Base-by-base conservation (phyloP, 805 yeast genomes). In the Maudiozyma turicensis region DNA sequence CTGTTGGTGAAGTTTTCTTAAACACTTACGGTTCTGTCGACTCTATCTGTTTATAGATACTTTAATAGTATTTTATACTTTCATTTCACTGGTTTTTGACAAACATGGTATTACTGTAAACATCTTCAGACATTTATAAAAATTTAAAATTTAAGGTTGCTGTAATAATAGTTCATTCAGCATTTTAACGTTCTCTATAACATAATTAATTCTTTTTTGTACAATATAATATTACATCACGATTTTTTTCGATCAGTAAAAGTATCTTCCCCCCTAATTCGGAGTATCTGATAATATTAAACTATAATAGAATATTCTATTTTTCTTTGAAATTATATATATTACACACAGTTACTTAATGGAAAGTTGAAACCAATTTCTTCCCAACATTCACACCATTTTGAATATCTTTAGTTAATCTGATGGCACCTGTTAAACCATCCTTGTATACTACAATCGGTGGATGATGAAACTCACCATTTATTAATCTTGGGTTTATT, bases 391-490 rank as follows among this genome's bases (percentile, higher is more conserved):
- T 59, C 42, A 54, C 58, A 32, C 63, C 63, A 13, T 48, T 32
- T 48, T 58, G 54, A 28, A 60, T 52, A 44, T 53, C 57, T 5
- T 53, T 55, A 14, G 59, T 45, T n/a, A 61, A 55, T 10, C 52
- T 53, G 14, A 58, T 56, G 20, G 57, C 54, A 33, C 45, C 54
- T 28, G 54, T 62, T 8, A 68, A 53, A 8, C 72, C 63, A 48
- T 61, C 50, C 20, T 55, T 46, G 40, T 59, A 53, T 5, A 67
- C 64, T 15, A 53, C 58, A 31, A 69, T 54, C 31, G 65, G 59
- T 8, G 67, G 58, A 47, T 65, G 69, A 40, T 58, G 57, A 30
- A 69, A 47, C 10, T 48, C 47, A 13, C 67, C 67, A 33, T 29
- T 49, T 34, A 46, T 50, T 44, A 51, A 55, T 37, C 35, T 53